Evolutionary conservation across 306 rosid genomes (phyloP), one percentile per base, ranked within the genome.

Genomic region (Urtica urens): DNA sequence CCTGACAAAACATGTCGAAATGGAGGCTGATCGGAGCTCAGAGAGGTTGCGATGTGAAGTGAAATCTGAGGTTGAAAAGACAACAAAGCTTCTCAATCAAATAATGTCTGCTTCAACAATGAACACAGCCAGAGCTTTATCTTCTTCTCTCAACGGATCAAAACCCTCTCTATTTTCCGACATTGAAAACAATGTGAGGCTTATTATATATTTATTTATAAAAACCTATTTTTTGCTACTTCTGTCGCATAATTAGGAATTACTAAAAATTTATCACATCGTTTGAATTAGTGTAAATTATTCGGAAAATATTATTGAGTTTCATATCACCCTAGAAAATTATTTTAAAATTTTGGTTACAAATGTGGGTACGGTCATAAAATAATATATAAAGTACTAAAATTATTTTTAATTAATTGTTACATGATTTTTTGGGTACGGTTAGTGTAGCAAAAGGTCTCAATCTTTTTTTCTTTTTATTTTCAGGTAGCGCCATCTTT

Each of bases 401-500:
- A n/a, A n/a, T n/a, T n/a, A n/a, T n/a, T n/a, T n/a, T n/a, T n/a
- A n/a, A n/a, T n/a, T n/a, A n/a, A n/a, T n/a, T n/a, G n/a, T n/a
- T n/a, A n/a, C n/a, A n/a, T n/a, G n/a, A n/a, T n/a, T n/a, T n/a
- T n/a, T n/a, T n/a, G n/a, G n/a, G n/a, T n/a, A n/a, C n/a, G n/a
- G n/a, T n/a, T n/a, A n/a, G n/a, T n/a, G n/a, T n/a, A n/a, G n/a
- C n/a, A n/a, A n/a, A n/a, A n/a, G n/a, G n/a, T n/a, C n/a, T n/a
- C n/a, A n/a, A n/a, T 0, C n/a, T 1, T 45, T 45, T 0, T 22
- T 22, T 5, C 12, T 28, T 22, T 44, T 21, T 15, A 2, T 37
- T 12, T 68, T 50, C 62, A 70, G 76, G 63, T 70, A 20, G 59
- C 56, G 1, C 67, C 63, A 18, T 2, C 22, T 18, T 49, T 70